phyloP scores from a whole-genome alignment of 305 asterid species.

The Solanum hybrid region DNA sequence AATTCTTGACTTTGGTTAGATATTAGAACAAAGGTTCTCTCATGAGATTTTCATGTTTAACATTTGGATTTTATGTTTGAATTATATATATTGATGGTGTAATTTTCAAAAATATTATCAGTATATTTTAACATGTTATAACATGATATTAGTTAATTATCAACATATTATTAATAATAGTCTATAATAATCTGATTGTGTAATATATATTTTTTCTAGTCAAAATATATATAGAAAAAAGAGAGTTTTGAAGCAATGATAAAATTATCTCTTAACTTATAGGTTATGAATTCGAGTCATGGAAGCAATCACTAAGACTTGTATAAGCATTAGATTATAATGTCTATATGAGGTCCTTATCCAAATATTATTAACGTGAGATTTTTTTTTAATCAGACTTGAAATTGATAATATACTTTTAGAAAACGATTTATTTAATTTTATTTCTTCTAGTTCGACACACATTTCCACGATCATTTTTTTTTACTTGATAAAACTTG shows the following conservation, averaged over 20 bases:
- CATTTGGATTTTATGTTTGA: neutral
- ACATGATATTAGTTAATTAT: neutral
- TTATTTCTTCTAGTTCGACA: neutral
- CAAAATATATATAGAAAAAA: too few species aligned
- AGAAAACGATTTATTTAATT: neutral
- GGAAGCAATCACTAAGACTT: too few species aligned
- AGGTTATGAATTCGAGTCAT: too few species aligned
- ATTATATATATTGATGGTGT: too few species aligned
- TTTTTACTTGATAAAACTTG: neutral
- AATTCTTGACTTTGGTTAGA: conserved; percentile 4
- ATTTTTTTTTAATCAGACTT: neutral
- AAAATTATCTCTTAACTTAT: neutral
- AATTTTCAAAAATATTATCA: neutral
- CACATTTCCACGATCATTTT: too few species aligned
- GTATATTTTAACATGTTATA: neutral
- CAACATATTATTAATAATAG: neutral
- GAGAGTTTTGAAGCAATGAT: neutral
- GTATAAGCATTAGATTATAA: neutral
- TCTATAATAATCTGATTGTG: neutral
- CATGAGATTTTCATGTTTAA: neutral
- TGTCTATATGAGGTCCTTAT: neutral
- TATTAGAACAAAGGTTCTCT: neutral
- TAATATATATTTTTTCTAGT: neutral
- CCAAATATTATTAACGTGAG: neutral
- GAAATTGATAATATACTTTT: neutral